Evolutionary conservation across 345 rosid genomes (phyloP).

Genomic region (Ailanthus altissimus): DNA sequence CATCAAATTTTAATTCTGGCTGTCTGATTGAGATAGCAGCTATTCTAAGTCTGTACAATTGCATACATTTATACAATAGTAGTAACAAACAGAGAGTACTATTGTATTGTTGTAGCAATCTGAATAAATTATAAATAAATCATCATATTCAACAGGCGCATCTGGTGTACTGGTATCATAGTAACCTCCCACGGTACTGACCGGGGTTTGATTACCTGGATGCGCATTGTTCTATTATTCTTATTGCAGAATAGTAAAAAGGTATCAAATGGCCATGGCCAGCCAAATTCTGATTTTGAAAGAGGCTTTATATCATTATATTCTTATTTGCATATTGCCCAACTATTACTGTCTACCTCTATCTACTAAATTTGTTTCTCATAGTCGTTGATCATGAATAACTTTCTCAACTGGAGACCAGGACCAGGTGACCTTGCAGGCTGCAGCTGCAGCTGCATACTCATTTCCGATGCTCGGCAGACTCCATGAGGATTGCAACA

Average conservation of each 20-base stretch:
- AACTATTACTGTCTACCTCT: neutral
- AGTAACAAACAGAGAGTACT: too few relatives aligned
- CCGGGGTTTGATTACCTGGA: constrained; percentile 94
- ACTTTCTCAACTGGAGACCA: neutral
- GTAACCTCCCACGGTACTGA: constrained; percentile 98
- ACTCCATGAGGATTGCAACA: constrained; percentile 80
- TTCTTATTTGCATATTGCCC: neutral
- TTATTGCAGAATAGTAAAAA: neutral
- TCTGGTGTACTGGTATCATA: constrained; percentile 92
- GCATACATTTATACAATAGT: too few relatives aligned
- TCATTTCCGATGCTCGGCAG: constrained; percentile 70
- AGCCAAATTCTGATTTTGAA: neutral
- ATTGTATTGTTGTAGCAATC: too few relatives aligned
- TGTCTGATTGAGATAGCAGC: too few relatives aligned
- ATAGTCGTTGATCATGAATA: too few relatives aligned
- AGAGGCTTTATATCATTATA: neutral
- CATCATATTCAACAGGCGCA: constrained; percentile 44
- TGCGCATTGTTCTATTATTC: constrained; percentile 40
- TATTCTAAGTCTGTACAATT: too few relatives aligned
- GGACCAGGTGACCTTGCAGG: neutral
- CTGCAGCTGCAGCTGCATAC: too few relatives aligned
- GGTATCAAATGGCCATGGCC: neutral
- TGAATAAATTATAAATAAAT: too few relatives aligned
- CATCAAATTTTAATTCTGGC: too few relatives aligned
- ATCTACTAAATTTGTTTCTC: neutral